phyloP scores from a whole-genome alignment of 306 rosid species.

The Chamaecrista fasciculata region DNA sequence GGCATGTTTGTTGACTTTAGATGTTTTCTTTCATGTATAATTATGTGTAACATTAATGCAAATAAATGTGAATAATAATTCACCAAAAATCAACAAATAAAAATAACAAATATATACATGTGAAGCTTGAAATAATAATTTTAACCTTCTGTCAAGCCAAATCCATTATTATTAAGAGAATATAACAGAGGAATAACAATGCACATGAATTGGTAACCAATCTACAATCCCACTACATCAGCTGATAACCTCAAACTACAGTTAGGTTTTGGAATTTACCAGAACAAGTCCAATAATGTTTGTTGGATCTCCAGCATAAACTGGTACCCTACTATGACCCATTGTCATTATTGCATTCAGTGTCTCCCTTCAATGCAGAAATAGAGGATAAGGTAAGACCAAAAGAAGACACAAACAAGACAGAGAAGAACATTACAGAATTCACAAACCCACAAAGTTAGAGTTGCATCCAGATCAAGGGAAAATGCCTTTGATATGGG shows the following conservation, averaged over 20 bases:
- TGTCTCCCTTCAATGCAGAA: constrained; percentile 59
- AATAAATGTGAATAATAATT: no score
- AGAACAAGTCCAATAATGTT: constrained; percentile 92
- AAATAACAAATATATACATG: neutral
- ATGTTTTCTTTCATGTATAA: no score
- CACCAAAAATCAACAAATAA: no score
- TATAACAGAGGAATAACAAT: constrained; percentile 11
- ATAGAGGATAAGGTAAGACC: constrained; percentile 31
- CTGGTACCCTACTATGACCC: constrained; percentile 98
- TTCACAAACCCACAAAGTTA: constrained; percentile 78
- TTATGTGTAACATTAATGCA: no score
- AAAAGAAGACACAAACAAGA: constrained; percentile 24
- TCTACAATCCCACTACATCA: constrained; percentile 17
- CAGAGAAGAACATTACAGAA: constrained; percentile 32
- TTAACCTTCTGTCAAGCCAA: constrained; percentile 8
- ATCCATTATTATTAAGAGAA: constrained; percentile 1
- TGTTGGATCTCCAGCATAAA: constrained; percentile 63
- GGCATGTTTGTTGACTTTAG: no score
- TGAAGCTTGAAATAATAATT: neutral
- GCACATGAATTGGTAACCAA: neutral
- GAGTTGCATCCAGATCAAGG: constrained; percentile 90
- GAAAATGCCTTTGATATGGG: constrained; percentile 90
- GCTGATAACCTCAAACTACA: neutral
- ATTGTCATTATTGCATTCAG: constrained; percentile 81
- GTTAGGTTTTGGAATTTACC: constrained; percentile 45